Evolutionary conservation across 768 basidiomycete genomes (phyloP).

Genomic region (Mycena indigotica): DNA sequence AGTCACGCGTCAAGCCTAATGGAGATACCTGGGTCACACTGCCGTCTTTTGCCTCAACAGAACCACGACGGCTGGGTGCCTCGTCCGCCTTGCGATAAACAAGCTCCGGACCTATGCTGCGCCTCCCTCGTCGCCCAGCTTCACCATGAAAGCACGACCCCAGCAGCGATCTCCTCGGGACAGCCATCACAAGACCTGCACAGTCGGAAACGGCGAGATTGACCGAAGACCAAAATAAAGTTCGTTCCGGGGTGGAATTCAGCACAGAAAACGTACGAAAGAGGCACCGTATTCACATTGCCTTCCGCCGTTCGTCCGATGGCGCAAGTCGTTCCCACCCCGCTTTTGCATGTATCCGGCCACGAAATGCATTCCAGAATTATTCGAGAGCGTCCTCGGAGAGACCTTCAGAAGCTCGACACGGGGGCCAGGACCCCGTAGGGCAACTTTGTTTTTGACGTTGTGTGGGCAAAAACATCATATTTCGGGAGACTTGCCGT

Average conservation of each 20-base stretch:
- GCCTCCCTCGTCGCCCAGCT: background rate
- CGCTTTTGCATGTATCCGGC: constrained; percentile 14
- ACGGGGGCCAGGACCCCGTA: background rate
- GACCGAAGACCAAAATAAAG: background rate
- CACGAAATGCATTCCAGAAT: background rate
- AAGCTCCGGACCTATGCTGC: background rate
- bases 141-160: background rate
- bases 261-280: too few species aligned
- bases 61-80: background rate
- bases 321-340: constrained; percentile 3
- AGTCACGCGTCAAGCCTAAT: constrained; percentile 8
- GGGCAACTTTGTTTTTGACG: background rate
- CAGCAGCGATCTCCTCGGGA: background rate
- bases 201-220: background rate
- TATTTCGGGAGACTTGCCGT: background rate
- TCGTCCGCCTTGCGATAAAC: background rate
- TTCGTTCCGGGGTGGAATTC: background rate
- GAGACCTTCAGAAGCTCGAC: background rate
- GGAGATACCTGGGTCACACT: background rate
- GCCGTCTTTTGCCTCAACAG: background rate
- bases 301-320: too few species aligned
- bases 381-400: background rate
- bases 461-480: background rate
- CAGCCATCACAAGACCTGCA: background rate
- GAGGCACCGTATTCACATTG: too few species aligned